A percentile compares a stretch with the other conserved stretches of the same genome.
These are phyloP conservation scores for Lobulomyces angularis DNA, from an alignment of 192 early-diverging fungal genomes.

Conservation along the genomic window DNA sequence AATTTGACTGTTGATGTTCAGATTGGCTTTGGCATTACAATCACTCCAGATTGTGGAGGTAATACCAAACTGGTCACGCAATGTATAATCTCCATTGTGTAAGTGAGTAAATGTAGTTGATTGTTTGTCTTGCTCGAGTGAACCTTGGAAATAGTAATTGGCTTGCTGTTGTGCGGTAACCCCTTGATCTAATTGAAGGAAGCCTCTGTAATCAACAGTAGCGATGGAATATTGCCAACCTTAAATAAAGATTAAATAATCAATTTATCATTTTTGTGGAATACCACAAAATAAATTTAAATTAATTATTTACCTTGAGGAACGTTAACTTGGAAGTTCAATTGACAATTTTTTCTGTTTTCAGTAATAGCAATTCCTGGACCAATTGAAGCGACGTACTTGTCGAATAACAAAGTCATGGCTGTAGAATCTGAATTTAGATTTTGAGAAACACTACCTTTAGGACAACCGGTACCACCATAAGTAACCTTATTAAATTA, in stretches of 20 bases:
- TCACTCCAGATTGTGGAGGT: conserved; percentile 18
- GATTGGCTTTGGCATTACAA: conserved; percentile 8
- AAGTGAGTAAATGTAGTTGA: conserved; percentile 6
- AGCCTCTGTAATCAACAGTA: conserved; percentile 19
- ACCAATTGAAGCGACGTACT: too few species aligned
- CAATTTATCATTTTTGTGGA: too few species aligned
- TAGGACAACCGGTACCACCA: too few species aligned
- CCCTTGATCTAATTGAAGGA: conserved; percentile 8
- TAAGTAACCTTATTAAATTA: too few species aligned
- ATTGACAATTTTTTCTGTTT: too few species aligned
- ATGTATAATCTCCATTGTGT: conserved; percentile 7
- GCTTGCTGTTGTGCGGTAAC: conserved; percentile 9
- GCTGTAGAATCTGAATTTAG: too few species aligned
- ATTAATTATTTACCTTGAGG: too few species aligned
- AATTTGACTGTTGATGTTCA: conserved; percentile 18
- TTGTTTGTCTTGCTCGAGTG: conserved; percentile 1
- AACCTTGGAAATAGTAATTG: conserved; percentile 22
- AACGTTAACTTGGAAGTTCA: too few species aligned
- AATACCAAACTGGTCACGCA: conserved; percentile 9
- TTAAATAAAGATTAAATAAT: conserved; percentile 10
- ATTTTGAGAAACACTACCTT: too few species aligned
- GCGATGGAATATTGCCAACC: conserved; percentile 17
- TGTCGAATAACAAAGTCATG: too few species aligned
- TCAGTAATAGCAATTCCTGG: too few species aligned
- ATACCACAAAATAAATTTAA: too few species aligned